These are phyloP conservation scores for Striga hermonthica DNA, from an alignment of 305 asterid species.

Conservation along the genomic window DNA sequence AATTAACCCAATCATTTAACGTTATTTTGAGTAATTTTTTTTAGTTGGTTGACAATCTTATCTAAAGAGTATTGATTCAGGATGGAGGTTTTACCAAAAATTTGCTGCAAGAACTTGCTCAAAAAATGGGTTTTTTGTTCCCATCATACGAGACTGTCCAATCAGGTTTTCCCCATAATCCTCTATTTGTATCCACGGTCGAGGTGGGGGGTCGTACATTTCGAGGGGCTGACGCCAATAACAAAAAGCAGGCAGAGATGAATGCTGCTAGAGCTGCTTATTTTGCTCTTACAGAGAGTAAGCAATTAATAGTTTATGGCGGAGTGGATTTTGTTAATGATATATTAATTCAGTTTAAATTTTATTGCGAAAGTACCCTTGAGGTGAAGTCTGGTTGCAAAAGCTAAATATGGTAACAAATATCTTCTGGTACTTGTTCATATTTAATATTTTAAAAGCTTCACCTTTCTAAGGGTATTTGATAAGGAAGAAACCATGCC, in stretches of 20 bases:
- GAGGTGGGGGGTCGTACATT: constrained; percentile 47
- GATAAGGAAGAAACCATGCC: background rate
- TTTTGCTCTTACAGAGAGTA: constrained; percentile 47
- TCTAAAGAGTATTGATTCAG: constrained; percentile 28
- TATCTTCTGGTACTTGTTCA: background rate
- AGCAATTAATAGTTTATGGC: constrained; percentile 26
- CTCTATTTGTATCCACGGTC: constrained; percentile 53
- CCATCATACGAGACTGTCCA: constrained; percentile 53
- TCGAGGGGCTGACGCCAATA: constrained; percentile 56
- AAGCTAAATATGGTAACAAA: background rate
- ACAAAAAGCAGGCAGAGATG: constrained; percentile 81
- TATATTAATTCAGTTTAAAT: no score
- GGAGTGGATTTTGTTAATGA: constrained; percentile 8
- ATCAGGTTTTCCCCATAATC: constrained; percentile 53
- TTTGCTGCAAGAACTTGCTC: constrained; percentile 66
- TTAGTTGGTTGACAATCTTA: background rate
- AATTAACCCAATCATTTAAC: no score
- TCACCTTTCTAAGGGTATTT: background rate
- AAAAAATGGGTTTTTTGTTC: constrained; percentile 46
- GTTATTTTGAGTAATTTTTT: background rate
- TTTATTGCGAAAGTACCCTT: background rate
- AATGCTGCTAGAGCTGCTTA: constrained; percentile 75
- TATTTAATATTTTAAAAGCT: background rate
- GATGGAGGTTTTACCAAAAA: constrained; percentile 60
- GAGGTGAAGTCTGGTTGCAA: background rate